phyloP scores from a whole-genome alignment of 202 grass and related monocot species.

The Zoysia matrella region DNA sequence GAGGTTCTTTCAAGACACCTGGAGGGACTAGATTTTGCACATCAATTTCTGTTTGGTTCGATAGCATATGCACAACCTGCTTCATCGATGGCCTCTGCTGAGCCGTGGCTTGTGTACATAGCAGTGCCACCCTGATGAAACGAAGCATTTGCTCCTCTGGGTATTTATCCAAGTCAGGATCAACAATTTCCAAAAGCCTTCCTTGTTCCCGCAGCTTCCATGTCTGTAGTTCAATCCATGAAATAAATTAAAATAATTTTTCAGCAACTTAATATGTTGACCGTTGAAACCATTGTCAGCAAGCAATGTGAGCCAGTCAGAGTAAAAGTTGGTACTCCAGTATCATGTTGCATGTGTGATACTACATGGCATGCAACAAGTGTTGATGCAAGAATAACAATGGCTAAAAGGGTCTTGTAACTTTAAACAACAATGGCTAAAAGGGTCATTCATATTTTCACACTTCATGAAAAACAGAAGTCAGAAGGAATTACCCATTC shows the following conservation, averaged over 20 bases:
- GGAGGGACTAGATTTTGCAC: slow-evolving; percentile 46
- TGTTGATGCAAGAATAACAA: slow-evolving; percentile 20
- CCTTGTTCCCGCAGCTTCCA: slow-evolving; percentile 63
- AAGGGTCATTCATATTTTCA: background rate
- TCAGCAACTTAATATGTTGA: slow-evolving; percentile 5
- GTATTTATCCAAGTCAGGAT: slow-evolving; percentile 57
- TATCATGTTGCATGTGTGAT: slow-evolving; percentile 25
- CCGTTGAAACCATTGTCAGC: background rate
- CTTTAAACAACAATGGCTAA: no score
- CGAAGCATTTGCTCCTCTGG: slow-evolving; percentile 57
- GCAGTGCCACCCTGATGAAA: slow-evolving; percentile 73
- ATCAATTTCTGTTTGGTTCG: slow-evolving; percentile 47
- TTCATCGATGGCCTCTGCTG: slow-evolving; percentile 70
- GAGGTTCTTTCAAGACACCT: slow-evolving; percentile 68
- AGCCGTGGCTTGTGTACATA: slow-evolving; percentile 65
- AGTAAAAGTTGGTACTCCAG: slow-evolving; percentile 17
- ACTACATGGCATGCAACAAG: background rate
- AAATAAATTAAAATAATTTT: slow-evolving; percentile 26
- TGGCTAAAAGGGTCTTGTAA: background rate
- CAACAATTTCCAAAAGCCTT: slow-evolving; percentile 67
- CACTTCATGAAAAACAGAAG: background rate
- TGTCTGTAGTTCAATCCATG: slow-evolving; percentile 46
- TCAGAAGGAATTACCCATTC: slow-evolving; percentile 60
- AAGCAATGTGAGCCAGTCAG: slow-evolving; percentile 7
- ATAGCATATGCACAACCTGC: slow-evolving; percentile 64